phyloP scores from a whole-genome alignment of 345 rosid species.

The Euphorbia tirucalli region DNA sequence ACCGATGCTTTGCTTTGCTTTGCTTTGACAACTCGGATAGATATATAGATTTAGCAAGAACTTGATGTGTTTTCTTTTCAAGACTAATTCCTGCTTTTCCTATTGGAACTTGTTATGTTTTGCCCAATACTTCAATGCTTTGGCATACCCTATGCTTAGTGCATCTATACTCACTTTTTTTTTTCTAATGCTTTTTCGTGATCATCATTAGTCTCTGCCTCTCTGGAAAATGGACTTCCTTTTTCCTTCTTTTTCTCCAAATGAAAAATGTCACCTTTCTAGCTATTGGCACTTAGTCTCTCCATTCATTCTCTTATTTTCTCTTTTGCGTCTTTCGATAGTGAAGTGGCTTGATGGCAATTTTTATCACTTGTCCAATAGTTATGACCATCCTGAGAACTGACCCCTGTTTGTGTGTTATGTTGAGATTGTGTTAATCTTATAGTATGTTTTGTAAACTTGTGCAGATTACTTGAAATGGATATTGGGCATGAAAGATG shows the following conservation, averaged over 20 bases:
- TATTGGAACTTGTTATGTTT: not conserved
- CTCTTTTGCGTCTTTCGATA: too few species aligned
- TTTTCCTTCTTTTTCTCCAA: not conserved
- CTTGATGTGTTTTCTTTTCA: not conserved
- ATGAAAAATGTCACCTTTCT: not conserved
- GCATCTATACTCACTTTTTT: not conserved
- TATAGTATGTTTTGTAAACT: slow-evolving; percentile 8
- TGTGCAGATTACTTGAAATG: slow-evolving; percentile 34
- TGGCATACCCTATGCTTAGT: not conserved
- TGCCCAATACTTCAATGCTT: not conserved
- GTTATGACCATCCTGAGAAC: too few species aligned
- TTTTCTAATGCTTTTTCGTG: not conserved
- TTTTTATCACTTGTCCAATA: not conserved
- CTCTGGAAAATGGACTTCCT: not conserved
- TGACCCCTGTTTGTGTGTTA: not conserved
- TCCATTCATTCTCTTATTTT: too few species aligned
- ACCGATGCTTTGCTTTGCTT: not conserved
- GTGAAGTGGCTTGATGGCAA: too few species aligned
- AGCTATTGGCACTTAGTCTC: not conserved
- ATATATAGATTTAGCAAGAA: not conserved
- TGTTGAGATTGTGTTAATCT: not conserved
- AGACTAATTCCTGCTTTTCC: not conserved
- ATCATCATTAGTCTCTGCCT: not conserved
- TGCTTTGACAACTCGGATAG: not conserved
- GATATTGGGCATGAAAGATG: slow-evolving; percentile 9